These are phyloP conservation scores for Anethum foeniculum DNA, from an alignment of 140 eudicot species.

Conservation along the genomic window DNA sequence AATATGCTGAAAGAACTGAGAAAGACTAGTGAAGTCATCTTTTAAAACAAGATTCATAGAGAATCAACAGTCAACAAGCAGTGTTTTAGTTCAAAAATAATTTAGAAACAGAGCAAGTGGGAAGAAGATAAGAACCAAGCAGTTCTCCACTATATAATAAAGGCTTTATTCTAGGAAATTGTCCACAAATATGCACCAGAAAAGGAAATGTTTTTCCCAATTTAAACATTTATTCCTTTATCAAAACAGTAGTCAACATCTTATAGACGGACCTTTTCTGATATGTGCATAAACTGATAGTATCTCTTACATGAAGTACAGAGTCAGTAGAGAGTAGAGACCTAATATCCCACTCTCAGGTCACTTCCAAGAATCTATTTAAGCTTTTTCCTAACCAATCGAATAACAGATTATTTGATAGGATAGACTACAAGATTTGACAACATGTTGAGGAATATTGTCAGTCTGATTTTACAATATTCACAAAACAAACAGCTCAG, in stretches of 20 bases:
- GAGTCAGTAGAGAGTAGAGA: neutral
- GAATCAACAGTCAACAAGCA: slow-evolving; percentile 2
- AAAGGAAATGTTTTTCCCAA: neutral
- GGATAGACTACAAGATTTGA: neutral
- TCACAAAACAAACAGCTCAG: slow-evolving; percentile 4
- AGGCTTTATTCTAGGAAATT: neutral
- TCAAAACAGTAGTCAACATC: neutral
- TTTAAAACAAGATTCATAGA: slow-evolving; percentile 33
- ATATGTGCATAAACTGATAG: neutral
- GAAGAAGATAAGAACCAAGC: neutral
- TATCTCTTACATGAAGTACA: neutral
- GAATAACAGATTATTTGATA: neutral
- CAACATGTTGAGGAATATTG: neutral
- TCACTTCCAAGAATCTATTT: slow-evolving; percentile 4
- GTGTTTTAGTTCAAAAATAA: neutral
- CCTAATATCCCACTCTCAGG: neutral
- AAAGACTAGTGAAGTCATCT: slow-evolving; percentile 2
- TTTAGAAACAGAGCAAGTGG: neutral
- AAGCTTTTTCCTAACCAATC: slow-evolving; percentile 4
- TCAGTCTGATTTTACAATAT: neutral
- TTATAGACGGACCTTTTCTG: neutral
- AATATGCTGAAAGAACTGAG: slow-evolving; percentile 10
- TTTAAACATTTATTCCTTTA: neutral
- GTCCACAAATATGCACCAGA: neutral
- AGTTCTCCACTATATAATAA: neutral